Evolutionary conservation across 441 rosid species (phyloP).

Genomic region (Mallotus japonicus): DNA sequence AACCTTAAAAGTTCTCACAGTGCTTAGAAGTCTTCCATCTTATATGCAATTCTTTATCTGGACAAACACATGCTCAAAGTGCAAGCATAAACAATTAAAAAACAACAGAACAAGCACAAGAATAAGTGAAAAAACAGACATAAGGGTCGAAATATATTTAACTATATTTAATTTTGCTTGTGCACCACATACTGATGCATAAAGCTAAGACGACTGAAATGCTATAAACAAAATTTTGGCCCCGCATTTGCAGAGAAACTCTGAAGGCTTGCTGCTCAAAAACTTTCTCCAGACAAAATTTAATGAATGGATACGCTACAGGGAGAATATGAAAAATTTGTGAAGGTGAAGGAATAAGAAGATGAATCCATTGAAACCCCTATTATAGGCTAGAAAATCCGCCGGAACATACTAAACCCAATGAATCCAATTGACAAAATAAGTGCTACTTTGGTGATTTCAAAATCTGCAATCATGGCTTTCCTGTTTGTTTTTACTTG

Average conservation of each 20-base stretch:
- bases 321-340: neutral
- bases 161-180: too few relatives aligned
- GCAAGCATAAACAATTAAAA: too few relatives aligned
- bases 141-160: too few relatives aligned
- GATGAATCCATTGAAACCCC: slow-evolving; percentile 13
- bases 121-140: too few relatives aligned
- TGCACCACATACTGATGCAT: neutral
- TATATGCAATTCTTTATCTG: too few relatives aligned
- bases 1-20: too few relatives aligned
- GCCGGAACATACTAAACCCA: slow-evolving; percentile 51
- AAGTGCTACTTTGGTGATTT: slow-evolving; percentile 46
- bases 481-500: slow-evolving; percentile 37
- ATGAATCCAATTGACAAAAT: slow-evolving; percentile 57
- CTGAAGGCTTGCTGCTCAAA: slow-evolving; percentile 21
- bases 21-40: too few relatives aligned
- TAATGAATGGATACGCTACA: neutral
- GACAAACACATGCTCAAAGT: too few relatives aligned
- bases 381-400: slow-evolving; percentile 42
- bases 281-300: slow-evolving; percentile 7
- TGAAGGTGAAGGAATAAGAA: neutral
- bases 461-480: slow-evolving; percentile 28
- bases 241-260: slow-evolving; percentile 17
- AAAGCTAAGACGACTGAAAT: slow-evolving; percentile 1
- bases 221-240: slow-evolving; percentile 10
- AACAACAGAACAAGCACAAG: too few relatives aligned